Percentiles rank a stretch among this genome's conserved stretches.
phyloP scores from a whole-genome alignment of 768 basidiomycete genomes.

The Pisolithus tinctorius region DNA sequence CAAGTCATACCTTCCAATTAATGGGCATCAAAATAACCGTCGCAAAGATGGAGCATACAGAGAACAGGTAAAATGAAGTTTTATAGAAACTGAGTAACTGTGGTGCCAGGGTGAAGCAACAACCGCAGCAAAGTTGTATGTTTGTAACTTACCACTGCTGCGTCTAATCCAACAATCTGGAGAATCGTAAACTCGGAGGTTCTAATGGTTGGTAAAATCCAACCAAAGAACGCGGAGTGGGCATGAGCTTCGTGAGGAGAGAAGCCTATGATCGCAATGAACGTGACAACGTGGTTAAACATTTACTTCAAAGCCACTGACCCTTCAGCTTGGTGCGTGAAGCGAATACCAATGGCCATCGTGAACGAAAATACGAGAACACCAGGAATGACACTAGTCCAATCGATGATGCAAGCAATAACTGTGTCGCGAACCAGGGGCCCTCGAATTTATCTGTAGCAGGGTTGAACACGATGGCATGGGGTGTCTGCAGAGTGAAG shows the following conservation, averaged over 20 bases:
- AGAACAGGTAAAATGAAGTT: slow-evolving; percentile 90
- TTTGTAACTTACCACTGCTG: slow-evolving; percentile 71
- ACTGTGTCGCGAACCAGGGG: slow-evolving; percentile 93
- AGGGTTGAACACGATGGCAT: slow-evolving; percentile 4
- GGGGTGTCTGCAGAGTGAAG: neutral
- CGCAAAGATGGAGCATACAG: slow-evolving; percentile 77
- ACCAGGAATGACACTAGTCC: slow-evolving; percentile 76
- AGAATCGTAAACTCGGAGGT: slow-evolving; percentile 91
- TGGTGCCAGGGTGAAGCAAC: neutral
- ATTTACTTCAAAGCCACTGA: slow-evolving; percentile 24
- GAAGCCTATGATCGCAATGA: slow-evolving; percentile 52
- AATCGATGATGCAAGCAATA: slow-evolving; percentile 68
- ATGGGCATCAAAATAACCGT: slow-evolving; percentile 87
- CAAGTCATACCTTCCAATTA: slow-evolving; percentile 72
- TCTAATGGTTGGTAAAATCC: slow-evolving; percentile 88
- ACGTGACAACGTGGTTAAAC: neutral
- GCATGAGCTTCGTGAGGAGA: slow-evolving; percentile 91
- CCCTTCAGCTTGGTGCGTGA: slow-evolving; percentile 94
- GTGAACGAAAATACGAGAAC: slow-evolving; percentile 83
- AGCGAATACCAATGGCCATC: slow-evolving; percentile 87
- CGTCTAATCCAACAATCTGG: slow-evolving; percentile 95
- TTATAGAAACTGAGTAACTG: slow-evolving; percentile 94
- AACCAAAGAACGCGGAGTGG: slow-evolving; percentile 85
- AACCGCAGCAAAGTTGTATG: neutral
- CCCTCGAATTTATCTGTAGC: slow-evolving; percentile 72